Evolutionary conservation across 129 eudicot species (phyloP).

Genomic region (Helianthus annuus): HanXRQr2.0-SUNRISE NC_035434.2:162292653-162293152

Average conservation of each 20-base stretch:
- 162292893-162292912: slow-evolving; percentile 13
- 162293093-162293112: neutral
- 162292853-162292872: neutral
- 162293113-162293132: neutral
- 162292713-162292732: neutral
- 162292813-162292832: slow-evolving; percentile 12
- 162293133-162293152: slow-evolving; percentile 27
- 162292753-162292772: neutral
- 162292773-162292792: neutral
- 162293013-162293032: no score
- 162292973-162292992: slow-evolving; percentile 12
- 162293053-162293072: slow-evolving; percentile 10
- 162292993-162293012: neutral
- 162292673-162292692: neutral
- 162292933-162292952: slow-evolving; percentile 12
- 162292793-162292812: slow-evolving; percentile 20
- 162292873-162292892: slow-evolving; percentile 5
- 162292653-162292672: neutral
- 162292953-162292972: slow-evolving; percentile 10
- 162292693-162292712: neutral
- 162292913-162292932: slow-evolving; percentile 17
- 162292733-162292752: slow-evolving; percentile 25
- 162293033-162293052: slow-evolving; percentile 20
- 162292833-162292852: neutral
- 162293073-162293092: neutral